Evolutionary conservation across 78 protist species (phyloP).

Genomic region (Protostelium mycophagum): DNA sequence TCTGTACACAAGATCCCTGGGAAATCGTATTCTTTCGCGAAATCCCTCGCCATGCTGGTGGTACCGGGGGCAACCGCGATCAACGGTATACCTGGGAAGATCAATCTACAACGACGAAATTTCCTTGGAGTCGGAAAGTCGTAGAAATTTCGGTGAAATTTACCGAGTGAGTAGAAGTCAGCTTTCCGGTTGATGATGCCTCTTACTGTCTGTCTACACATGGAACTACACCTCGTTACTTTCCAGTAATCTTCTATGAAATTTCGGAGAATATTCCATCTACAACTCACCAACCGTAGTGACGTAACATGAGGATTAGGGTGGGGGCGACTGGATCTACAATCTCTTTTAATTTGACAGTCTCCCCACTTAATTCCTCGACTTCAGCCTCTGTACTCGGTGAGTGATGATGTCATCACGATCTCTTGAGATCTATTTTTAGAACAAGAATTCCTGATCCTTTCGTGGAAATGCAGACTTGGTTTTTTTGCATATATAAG

Average conservation of each 20-base stretch:
- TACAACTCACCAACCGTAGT: background rate
- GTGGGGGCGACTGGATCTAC: background rate
- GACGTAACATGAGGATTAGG: background rate
- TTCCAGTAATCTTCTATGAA: background rate
- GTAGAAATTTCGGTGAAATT: background rate
- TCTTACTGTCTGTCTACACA: background rate
- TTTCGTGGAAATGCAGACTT: no score
- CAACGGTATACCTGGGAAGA: background rate
- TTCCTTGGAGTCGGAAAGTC: no score
- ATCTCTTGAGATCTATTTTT: no score
- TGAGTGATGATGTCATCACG: no score
- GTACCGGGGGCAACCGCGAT: background rate
- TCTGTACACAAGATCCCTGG: background rate
- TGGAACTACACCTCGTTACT: background rate
- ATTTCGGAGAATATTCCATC: no score
- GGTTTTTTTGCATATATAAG: no score
- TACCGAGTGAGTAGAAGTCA: background rate
- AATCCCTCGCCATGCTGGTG: background rate
- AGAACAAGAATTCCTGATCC: no score
- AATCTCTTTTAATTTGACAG: background rate
- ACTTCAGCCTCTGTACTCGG: no score
- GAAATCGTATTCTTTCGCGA: background rate
- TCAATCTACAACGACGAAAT: background rate
- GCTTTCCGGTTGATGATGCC: background rate
- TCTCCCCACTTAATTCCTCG: background rate